Base-by-base conservation (phyloP, 2,329 filamentous ascomycete species). In the Myriosclerotinia curreyana region DNA sequence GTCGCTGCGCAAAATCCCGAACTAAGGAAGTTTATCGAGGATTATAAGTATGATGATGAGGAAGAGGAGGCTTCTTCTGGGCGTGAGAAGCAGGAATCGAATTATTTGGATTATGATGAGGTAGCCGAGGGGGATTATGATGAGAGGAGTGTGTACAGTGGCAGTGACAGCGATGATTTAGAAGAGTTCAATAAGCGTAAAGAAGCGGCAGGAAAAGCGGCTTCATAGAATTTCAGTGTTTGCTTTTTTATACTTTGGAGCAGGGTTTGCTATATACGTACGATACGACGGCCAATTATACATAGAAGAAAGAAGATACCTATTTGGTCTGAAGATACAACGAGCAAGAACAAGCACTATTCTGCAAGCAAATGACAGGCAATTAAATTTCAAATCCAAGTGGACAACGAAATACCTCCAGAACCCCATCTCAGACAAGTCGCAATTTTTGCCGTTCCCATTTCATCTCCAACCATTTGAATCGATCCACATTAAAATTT, bases 1-100 rank as follows among this genome's bases (percentile, higher is more conserved):
- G 87, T 88, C 63, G 90, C 94, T 76, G 90, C 90, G 20, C 74
- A 82, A 55, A 91, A 93, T 76, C 73, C 74, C 34, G 83, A 81
- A 60, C 79, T 93, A 61, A 79, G 82, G 68, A 80, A 82, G 51
- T 77, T 89, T 65, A 83, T 94, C 72, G 81, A 86, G n/a, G 62
- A 46, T n/a, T 62, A 64, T 60, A 56, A 60, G 31, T 66, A 68
- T 51, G 67, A 66, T 22, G 50, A 53, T 53, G 50, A 53, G 31
- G 31, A 52, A 5, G 50, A n/a, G n/a, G 50, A 52, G 22, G 14
- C 42, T 0, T 22, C 22, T 5, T 31, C 50, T 36, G 50, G 17
- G 7, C 20, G 31, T 5, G 50, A 38, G 31, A 53, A 38, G 31
- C 31, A 14, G 31, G 50, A 38, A 36, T 53, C 31, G n/a, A n/a